A percentile compares a stretch with the other conserved stretches of the same genome.
These are phyloP conservation scores for Didymella lethalis DNA, from an alignment of 2,329 filamentous ascomycete genomes.

Conservation along the genomic window DNA sequence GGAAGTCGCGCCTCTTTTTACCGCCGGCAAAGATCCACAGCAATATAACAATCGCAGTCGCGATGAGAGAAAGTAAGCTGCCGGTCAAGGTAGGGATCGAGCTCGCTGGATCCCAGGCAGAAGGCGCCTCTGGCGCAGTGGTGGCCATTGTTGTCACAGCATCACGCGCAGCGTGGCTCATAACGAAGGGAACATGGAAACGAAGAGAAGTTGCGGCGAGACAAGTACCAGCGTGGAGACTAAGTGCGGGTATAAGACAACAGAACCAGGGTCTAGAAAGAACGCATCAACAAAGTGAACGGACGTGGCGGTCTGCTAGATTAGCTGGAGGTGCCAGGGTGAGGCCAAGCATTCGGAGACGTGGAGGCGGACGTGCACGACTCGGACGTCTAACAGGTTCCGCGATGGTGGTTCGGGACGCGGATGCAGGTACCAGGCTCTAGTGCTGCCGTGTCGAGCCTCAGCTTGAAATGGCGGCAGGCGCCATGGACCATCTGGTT, in stretches of 20 bases:
- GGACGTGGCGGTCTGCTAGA: not conserved
- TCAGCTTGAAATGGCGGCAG: not conserved
- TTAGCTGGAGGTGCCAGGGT: conserved; percentile 6
- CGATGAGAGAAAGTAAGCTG: conserved; percentile 31
- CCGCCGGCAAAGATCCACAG: conserved; percentile 29
- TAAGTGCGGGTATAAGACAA: conserved; percentile 3
- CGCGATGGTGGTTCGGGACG: not conserved
- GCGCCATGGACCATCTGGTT: not conserved
- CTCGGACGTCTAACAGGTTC: not conserved
- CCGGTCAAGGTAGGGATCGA: conserved; percentile 33
- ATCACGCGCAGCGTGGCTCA: conserved; percentile 25
- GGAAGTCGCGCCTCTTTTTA: conserved; percentile 30
- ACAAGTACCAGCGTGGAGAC: conserved; percentile 3
- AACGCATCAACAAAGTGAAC: not conserved
- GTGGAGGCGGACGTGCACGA: conserved; percentile 1
- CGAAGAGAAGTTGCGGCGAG: not conserved
- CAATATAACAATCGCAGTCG: conserved; percentile 27
- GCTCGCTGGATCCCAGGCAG: conserved; percentile 21
- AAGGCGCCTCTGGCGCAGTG: not conserved
- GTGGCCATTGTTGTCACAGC: not conserved
- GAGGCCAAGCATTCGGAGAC: conserved; percentile 3
- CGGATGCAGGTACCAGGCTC: not conserved
- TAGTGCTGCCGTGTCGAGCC: not conserved
- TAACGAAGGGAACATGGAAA: conserved; percentile 6
- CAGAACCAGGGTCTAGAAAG: conserved; percentile 4